Percentiles rank a stretch among this genome's conserved stretches.
Evolutionary conservation across 805 yeast genomes (phyloP).

Genomic region (Ogataea pignaliae): DNA sequence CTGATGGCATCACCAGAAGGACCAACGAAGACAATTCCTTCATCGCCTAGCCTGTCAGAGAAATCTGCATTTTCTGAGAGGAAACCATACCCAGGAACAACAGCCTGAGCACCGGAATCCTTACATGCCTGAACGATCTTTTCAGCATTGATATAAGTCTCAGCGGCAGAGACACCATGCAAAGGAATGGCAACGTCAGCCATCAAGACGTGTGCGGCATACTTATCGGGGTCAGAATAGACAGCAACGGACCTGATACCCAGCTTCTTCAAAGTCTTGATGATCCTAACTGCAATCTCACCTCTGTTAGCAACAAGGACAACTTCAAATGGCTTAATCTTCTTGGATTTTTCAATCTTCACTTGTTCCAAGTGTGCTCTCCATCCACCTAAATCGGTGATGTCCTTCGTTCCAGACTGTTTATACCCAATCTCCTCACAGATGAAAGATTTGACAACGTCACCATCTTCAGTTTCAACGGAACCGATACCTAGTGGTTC

Average conservation of each 20-base stretch:
- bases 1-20: conserved; percentile 93
- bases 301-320: conserved; percentile 97
- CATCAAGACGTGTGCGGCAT: conserved; percentile 76
- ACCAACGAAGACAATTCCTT: conserved; percentile 91
- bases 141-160: conserved; percentile 82
- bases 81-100: conserved; percentile 97
- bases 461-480: conserved; percentile 75
- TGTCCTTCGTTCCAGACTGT: conserved; percentile 67
- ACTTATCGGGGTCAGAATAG: conserved; percentile 85
- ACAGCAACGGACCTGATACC: conserved; percentile 80
- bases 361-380: conserved; percentile 46
- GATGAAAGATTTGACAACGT: conserved; percentile 86
- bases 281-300: conserved; percentile 94
- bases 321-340: conserved; percentile 62
- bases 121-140: conserved; percentile 86
- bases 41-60: conserved; percentile 78
- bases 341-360: conserved; percentile 18
- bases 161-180: conserved; percentile 81
- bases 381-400: conserved; percentile 91
- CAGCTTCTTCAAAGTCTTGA: conserved; percentile 78
- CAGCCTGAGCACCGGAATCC: conserved; percentile 83
- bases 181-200: conserved; percentile 83
- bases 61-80: conserved; percentile 94
- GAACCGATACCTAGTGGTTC: conserved; percentile 95
- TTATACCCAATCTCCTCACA: conserved; percentile 89